phyloP scores from a whole-genome alignment of 2,329 filamentous ascomycete species.

The Pseudogymnoascus sp. region DNA sequence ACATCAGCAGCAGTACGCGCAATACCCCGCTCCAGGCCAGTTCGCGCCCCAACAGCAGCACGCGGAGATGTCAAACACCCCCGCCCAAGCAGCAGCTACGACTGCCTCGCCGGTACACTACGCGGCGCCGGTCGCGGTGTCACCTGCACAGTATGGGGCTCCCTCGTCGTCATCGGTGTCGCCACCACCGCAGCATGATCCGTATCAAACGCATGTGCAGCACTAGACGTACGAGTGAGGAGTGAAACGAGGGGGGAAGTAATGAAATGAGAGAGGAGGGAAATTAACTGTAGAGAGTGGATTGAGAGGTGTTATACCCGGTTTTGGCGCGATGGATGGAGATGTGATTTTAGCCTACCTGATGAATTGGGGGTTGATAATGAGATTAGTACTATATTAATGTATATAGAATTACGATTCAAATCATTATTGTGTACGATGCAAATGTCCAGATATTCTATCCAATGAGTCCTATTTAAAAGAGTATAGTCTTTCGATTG shows the following conservation, averaged over 20 bases:
- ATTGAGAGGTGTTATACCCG: neutral
- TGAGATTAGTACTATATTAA: constrained; percentile 2
- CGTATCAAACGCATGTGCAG: neutral
- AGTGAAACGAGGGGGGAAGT: neutral
- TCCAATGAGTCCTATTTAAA: neutral
- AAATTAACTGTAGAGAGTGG: neutral
- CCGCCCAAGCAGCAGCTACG: neutral
- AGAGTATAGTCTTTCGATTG: neutral
- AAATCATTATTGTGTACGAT: neutral
- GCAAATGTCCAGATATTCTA: neutral
- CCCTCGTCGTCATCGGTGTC: neutral
- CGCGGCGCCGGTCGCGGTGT: neutral
- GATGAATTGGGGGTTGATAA: neutral
- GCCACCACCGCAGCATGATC: neutral
- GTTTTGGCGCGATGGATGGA: constrained; percentile 1
- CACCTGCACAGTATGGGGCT: neutral
- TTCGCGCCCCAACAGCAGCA: neutral
- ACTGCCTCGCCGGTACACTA: neutral
- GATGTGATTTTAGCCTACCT: neutral
- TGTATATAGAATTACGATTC: constrained; percentile 2
- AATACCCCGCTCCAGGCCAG: neutral
- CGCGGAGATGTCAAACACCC: neutral
- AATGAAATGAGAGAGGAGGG: neutral
- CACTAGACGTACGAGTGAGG: neutral
- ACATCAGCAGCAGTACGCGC: neutral